Base-by-base conservation (phyloP, 2,329 filamentous ascomycete species). In the Cladobotryum protrusum region DNA sequence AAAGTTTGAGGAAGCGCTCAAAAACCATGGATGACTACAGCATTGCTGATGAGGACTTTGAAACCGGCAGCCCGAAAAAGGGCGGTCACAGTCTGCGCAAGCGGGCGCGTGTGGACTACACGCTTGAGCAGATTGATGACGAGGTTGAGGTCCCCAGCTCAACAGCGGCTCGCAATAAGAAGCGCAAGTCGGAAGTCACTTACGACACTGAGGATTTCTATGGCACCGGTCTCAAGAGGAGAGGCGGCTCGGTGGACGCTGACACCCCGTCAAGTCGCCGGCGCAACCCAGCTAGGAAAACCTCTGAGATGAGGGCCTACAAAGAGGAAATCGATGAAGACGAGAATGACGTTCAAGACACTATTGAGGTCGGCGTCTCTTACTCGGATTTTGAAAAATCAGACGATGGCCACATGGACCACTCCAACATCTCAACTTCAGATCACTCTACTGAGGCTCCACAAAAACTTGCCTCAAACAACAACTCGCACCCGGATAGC, bases 41-140 rank as follows among this genome's bases (percentile, higher is more conserved):
- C 48, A 60, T 67, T 32, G 60, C 59, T 41, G 59, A 64, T 49
- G 70, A 65, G 13, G 69, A 71, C n/a, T 73, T 74, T 41, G 75
- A 78, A 18, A 67, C 70, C 35, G 68, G 73, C 55, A 73, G 71
- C 52, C 79, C 73, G 47, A 73, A 69, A 48, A 82, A 82, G 61
- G 78, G 79, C 47, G 78, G 79, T 44, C 79, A 81, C 64, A 79
- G 77, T 33, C 71, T 82, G 29, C 72, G 79, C 55, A 79, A 77
- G 62, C 72, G 78, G 47, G 68, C 75, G 46, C 76, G 77, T 52
- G 71, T 82, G 54, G 78, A 82, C 63, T 82, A 82, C 67, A 77
- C 75, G 33, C 69, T 73, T 58, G 73, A 76, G 57, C 75, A 78
- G 56, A 71, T 75, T 54, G 72, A 74, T 48, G 75, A 79, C 52